Conservation (phyloP, 148 eudicot genomes). For the Selenicereus undatus region DNA sequence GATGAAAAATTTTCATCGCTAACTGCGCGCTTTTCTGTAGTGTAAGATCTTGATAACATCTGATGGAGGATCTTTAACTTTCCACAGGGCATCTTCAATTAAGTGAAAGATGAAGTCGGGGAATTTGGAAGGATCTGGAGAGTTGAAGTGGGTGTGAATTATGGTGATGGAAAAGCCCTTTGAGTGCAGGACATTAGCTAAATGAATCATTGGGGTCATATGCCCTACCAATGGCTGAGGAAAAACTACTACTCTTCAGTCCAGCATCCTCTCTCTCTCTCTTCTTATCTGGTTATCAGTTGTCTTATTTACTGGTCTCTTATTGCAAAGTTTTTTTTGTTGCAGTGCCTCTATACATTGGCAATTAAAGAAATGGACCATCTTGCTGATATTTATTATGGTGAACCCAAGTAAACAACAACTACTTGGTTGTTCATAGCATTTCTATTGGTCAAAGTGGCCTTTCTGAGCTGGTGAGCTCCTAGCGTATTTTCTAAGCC, state of each 20-base stretch:
- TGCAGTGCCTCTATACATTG: background rate
- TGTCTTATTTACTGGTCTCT: background rate
- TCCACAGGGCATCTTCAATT: background rate
- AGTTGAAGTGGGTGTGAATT: conserved; percentile 27
- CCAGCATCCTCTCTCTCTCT: background rate
- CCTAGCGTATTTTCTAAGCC: conserved; percentile 17
- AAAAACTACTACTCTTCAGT: conserved; percentile 16
- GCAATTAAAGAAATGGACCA: background rate
- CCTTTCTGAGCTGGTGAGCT: conserved; percentile 19
- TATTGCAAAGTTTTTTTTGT: background rate
- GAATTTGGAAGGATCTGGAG: conserved; percentile 31
- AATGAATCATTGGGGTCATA: conserved; percentile 41
- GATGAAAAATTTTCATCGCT: too few relatives aligned
- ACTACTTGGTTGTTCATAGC: background rate
- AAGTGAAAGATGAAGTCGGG: conserved; percentile 37
- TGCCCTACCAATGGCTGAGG: conserved; percentile 45
- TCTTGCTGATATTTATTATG: background rate
- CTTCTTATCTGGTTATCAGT: too few relatives aligned
- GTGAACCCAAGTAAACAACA: background rate
- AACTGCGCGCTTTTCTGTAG: too few relatives aligned
- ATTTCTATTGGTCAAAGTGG: background rate
- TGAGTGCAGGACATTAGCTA: conserved; percentile 33
- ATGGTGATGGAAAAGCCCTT: conserved; percentile 38
- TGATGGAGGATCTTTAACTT: too few relatives aligned
- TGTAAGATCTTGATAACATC: too few relatives aligned